A percentile compares a stretch with the other conserved stretches of the same genome.
Conservation (phyloP, 352 stramenopile genomes). For the Globisporangium rhizosaccharum region DNA sequence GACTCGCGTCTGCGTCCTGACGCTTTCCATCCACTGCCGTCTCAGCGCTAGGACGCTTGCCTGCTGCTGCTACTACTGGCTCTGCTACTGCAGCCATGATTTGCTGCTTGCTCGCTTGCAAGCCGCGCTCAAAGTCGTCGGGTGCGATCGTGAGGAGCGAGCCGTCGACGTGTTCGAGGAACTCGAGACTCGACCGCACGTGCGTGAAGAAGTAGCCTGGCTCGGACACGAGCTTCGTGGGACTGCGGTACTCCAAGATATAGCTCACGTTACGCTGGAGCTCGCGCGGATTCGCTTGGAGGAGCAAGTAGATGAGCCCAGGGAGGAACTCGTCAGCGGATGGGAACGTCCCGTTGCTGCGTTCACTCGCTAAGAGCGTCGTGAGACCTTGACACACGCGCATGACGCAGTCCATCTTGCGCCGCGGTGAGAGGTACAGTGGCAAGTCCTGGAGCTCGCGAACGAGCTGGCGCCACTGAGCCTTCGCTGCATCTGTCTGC, state of each 20-base stretch:
- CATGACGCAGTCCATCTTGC: slow-evolving; percentile 84
- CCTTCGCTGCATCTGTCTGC: slow-evolving; percentile 21
- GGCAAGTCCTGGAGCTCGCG: slow-evolving; percentile 40
- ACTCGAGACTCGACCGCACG: slow-evolving; percentile 75
- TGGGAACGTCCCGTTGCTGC: slow-evolving; percentile 41
- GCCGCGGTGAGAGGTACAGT: slow-evolving; percentile 53
- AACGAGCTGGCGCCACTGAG: slow-evolving; percentile 38
- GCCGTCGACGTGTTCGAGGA: slow-evolving; percentile 71
- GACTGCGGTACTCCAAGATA: slow-evolving; percentile 79
- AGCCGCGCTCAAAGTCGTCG: slow-evolving; percentile 66
- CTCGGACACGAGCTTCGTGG: slow-evolving; percentile 76
- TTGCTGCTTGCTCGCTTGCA: slow-evolving; percentile 32
- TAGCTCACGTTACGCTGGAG: slow-evolving; percentile 86
- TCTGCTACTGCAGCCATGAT: slow-evolving; percentile 17
- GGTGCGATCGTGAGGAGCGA: slow-evolving; percentile 63
- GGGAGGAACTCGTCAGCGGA: slow-evolving; percentile 91
- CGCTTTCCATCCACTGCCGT: neutral
- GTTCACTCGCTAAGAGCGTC: slow-evolving; percentile 45
- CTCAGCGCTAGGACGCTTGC: neutral
- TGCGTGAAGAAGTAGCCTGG: slow-evolving; percentile 92
- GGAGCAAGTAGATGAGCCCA: slow-evolving; percentile 86
- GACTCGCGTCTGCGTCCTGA: neutral
- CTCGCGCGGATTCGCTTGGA: slow-evolving; percentile 76
- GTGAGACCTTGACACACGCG: slow-evolving; percentile 72
- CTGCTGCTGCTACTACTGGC: neutral